Evolutionary conservation across 352 stramenopile species (phyloP).

Genomic region (Phytophthora melonis): DNA sequence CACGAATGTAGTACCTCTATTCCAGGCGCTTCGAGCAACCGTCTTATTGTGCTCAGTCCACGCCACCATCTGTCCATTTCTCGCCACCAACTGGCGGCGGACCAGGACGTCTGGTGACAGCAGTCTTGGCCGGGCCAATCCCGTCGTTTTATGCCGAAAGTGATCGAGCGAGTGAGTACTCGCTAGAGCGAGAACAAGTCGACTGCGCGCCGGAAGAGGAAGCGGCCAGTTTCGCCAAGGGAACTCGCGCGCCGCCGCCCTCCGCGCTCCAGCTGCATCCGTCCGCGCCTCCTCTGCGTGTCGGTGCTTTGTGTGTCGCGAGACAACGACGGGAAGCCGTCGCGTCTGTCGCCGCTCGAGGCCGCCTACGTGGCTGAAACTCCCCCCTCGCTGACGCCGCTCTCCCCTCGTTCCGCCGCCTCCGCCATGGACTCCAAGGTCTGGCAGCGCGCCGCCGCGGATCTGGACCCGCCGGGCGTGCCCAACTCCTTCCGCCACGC

Average conservation of each 20-base stretch:
- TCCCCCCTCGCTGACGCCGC: conserved; percentile 13
- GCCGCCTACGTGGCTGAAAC: conserved; percentile 17
- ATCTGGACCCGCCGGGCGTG: conserved; percentile 75
- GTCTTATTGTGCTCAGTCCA: neutral
- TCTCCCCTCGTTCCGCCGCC: neutral
- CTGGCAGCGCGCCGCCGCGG: conserved; percentile 75
- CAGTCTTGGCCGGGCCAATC: conserved; percentile 20
- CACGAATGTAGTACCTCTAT: too few relatives aligned
- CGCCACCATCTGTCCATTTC: neutral
- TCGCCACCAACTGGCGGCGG: neutral
- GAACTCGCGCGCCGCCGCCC: conserved; percentile 5
- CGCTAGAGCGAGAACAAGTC: conserved; percentile 5
- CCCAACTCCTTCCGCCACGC: conserved; percentile 80
- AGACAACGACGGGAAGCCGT: conserved; percentile 15
- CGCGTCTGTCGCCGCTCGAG: neutral
- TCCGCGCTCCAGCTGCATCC: neutral
- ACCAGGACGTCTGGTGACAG: conserved; percentile 17
- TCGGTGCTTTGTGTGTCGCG: conserved; percentile 5
- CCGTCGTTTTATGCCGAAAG: conserved; percentile 25
- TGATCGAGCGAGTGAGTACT: conserved; percentile 1
- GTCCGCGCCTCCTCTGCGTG: conserved; percentile 6
- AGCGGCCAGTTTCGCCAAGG: conserved; percentile 7
- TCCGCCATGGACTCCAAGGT: conserved; percentile 58
- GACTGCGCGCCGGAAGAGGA: conserved; percentile 21
- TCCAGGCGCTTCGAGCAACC: conserved; percentile 6